Evolutionary conservation across 2,329 filamentous ascomycete species (phyloP).

Genomic region (Fusarium sp.): DNA sequence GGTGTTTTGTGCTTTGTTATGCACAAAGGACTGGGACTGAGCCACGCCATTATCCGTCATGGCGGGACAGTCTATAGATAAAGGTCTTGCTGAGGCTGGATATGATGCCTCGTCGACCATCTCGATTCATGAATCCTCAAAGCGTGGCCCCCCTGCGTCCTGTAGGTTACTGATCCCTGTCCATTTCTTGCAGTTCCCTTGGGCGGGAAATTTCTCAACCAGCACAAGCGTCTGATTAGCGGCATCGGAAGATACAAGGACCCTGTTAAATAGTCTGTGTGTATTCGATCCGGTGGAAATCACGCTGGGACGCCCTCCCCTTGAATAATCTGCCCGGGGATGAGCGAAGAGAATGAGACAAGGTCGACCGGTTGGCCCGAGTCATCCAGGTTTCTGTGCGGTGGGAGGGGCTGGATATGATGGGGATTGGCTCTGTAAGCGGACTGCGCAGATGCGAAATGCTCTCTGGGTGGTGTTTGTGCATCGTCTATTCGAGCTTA

Average conservation of each 20-base stretch:
- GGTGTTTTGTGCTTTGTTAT: conserved; percentile 23
- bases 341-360: conserved; percentile 30
- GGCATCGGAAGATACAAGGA: neutral
- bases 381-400: conserved; percentile 8
- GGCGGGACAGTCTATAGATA: neutral
- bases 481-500: neutral
- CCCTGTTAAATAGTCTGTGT: conserved; percentile 3
- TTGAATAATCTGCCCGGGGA: conserved; percentile 38
- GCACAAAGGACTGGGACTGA: conserved; percentile 17
- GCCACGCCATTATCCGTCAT: conserved; percentile 12
- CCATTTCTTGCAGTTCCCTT: conserved; percentile 8
- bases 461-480: conserved; percentile 2
- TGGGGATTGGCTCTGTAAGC: conserved; percentile 32
- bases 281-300: conserved; percentile 8
- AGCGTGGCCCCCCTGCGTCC: conserved; percentile 29
- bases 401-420: conserved; percentile 26
- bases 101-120: neutral
- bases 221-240: conserved; percentile 21
- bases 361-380: conserved; percentile 21
- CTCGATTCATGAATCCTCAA: conserved; percentile 22
- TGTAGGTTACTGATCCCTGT: conserved; percentile 23
- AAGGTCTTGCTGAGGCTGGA: neutral
- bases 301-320: conserved; percentile 20
- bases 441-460: conserved; percentile 7
- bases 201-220: conserved; percentile 26